Percentiles rank a stretch among this genome's conserved stretches.
Evolutionary conservation across 2,329 filamentous ascomycete genomes (phyloP).

Genomic region (Colletotrichum sidae): DNA sequence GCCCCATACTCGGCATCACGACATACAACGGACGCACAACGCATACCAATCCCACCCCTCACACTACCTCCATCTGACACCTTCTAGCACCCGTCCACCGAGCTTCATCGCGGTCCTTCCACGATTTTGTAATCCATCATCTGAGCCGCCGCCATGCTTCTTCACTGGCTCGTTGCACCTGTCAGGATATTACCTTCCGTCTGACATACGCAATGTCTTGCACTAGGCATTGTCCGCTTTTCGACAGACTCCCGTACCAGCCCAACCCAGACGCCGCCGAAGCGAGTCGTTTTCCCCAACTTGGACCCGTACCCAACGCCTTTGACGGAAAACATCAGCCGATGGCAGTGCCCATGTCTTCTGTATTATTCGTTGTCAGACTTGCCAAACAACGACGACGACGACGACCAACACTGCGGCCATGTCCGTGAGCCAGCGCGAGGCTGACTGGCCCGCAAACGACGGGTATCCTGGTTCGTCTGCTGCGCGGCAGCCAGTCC

Average conservation of each 20-base stretch:
- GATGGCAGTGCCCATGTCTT: no score
- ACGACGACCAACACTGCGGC: conserved; percentile 3
- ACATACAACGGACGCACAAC: conserved; percentile 13
- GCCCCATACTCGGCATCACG: conserved; percentile 15
- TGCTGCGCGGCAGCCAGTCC: conserved; percentile 6
- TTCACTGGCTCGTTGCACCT: conserved; percentile 2
- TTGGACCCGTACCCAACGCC: no score
- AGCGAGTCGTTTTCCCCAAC: background rate
- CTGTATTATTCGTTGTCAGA: no score
- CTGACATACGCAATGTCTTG: conserved; percentile 3
- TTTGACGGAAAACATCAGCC: no score
- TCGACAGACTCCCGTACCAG: background rate
- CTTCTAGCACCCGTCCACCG: conserved; percentile 16
- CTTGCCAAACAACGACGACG: background rate
- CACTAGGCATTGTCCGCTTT: background rate
- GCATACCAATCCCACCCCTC: background rate
- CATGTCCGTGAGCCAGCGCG: background rate
- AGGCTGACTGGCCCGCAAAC: no score
- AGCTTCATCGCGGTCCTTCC: background rate
- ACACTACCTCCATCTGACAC: conserved; percentile 1
- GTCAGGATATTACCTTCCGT: conserved; percentile 12
- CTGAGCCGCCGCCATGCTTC: conserved; percentile 1
- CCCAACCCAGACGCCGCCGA: background rate
- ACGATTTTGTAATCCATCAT: background rate
- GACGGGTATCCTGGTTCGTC: conserved; percentile 11